Conservation (phyloP, 441 rosid species). For the Mallotus japonicus region DNA sequence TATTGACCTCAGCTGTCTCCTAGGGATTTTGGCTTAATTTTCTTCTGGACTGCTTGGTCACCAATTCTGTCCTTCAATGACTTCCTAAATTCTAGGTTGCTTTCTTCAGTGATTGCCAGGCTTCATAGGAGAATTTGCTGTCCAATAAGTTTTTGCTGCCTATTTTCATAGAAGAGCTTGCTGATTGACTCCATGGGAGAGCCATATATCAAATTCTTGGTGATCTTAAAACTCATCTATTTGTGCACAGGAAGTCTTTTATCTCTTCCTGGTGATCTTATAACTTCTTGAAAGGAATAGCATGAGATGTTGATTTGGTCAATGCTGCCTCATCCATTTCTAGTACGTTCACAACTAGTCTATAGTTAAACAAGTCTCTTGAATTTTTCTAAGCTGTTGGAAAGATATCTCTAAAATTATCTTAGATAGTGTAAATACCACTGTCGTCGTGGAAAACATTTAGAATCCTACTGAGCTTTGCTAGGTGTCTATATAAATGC, state of each 20-base stretch:
- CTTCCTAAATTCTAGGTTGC: not conserved
- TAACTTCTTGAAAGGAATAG: not conserved
- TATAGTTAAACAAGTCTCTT: too few species aligned
- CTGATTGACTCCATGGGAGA: not conserved
- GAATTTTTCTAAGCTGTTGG: too few species aligned
- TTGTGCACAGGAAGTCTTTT: not conserved
- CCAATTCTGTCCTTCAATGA: not conserved
- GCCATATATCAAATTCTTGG: not conserved
- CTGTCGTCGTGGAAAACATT: too few species aligned
- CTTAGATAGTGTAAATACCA: too few species aligned
- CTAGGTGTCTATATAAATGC: too few species aligned
- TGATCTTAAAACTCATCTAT: not conserved
- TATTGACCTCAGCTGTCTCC: not conserved
- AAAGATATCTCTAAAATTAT: too few species aligned
- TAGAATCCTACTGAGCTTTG: too few species aligned
- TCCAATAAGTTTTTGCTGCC: not conserved
- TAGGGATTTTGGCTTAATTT: not conserved
- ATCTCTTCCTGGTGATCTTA: not conserved
- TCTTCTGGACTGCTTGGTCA: not conserved
- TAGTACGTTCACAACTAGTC: too few species aligned
- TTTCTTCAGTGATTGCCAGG: not conserved
- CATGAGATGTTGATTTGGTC: not conserved
- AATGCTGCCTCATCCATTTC: too few species aligned
- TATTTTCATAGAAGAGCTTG: not conserved
- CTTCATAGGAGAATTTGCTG: not conserved